phyloP scores from a whole-genome alignment of 495 filamentous ascomycete genomes.

The Usnea hakonensis region DNA sequence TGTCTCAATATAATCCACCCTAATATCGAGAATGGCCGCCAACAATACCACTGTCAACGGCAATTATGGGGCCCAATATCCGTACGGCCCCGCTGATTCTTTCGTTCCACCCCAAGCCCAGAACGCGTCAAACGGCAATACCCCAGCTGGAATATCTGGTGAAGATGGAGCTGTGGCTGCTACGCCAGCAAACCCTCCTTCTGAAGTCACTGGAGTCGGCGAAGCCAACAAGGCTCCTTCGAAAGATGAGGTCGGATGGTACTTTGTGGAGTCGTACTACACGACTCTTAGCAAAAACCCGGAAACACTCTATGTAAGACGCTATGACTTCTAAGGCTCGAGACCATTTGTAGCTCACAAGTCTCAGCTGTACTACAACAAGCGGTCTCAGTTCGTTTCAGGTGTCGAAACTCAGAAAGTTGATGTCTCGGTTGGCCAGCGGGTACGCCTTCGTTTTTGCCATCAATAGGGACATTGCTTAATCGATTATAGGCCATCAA shows the following conservation, averaged over 20 bases:
- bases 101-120: constrained; percentile 42
- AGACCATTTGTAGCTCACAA: constrained; percentile 11
- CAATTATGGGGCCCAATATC: constrained; percentile 15
- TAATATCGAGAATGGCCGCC: constrained; percentile 17
- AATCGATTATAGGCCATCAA: constrained; percentile 63
- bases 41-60: constrained; percentile 21
- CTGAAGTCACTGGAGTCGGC: constrained; percentile 32
- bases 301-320: constrained; percentile 81
- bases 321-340: constrained; percentile 10
- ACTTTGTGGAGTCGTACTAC: constrained; percentile 98
- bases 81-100: constrained; percentile 17
- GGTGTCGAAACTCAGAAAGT: constrained; percentile 82
- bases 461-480: constrained; percentile 8
- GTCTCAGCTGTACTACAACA: constrained; percentile 67
- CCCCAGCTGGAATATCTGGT: neutral
- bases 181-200: constrained; percentile 28
- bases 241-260: constrained; percentile 96
- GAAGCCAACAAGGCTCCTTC: constrained; percentile 38
- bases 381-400: constrained; percentile 73
- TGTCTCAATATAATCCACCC: neutral
- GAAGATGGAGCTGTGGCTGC: constrained; percentile 11
- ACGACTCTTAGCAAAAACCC: constrained; percentile 90
- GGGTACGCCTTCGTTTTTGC: constrained; percentile 49
- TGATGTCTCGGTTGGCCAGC: constrained; percentile 72
- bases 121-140: constrained; percentile 17